These are phyloP conservation scores for Daldinia concentrica DNA, from an alignment of 495 filamentous ascomycete genomes.

Conservation along the genomic window DNA sequence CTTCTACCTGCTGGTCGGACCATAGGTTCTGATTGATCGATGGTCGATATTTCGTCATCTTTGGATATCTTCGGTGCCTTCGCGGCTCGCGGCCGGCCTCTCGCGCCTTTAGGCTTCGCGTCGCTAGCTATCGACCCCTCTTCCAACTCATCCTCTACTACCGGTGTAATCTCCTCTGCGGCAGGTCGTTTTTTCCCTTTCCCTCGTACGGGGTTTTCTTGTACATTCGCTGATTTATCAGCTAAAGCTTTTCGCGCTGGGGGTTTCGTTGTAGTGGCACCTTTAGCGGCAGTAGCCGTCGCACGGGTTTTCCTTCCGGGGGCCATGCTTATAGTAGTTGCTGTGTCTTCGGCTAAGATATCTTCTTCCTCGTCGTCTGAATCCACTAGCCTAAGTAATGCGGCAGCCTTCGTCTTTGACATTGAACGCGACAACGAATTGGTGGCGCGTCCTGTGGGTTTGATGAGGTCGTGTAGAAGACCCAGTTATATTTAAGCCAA, in stretches of 20 bases:
- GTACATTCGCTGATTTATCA: constrained; percentile 60
- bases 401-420: constrained; percentile 53
- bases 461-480: neutral
- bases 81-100: constrained; percentile 39
- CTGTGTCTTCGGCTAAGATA: constrained; percentile 54
- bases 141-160: constrained; percentile 46
- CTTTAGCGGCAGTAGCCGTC: constrained; percentile 38
- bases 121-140: constrained; percentile 22
- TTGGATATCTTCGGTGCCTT: constrained; percentile 34
- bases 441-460: constrained; percentile 12
- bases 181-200: constrained; percentile 54
- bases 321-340: constrained; percentile 52
- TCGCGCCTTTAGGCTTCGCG: constrained; percentile 36
- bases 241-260: constrained; percentile 56
- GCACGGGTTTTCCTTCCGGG: constrained; percentile 54
- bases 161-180: constrained; percentile 56
- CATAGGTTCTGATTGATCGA: constrained; percentile 25
- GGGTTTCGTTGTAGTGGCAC: constrained; percentile 45
- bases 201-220: constrained; percentile 48
- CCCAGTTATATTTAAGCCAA: constrained; percentile 26
- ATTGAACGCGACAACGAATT: constrained; percentile 37
- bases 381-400: constrained; percentile 69
- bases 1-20: constrained; percentile 39
- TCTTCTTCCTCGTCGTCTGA: constrained; percentile 70
- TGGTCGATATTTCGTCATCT: constrained; percentile 39